Conservation (phyloP, 2,329 filamentous ascomycete genomes). For the Aspergillus sp. region DNA sequence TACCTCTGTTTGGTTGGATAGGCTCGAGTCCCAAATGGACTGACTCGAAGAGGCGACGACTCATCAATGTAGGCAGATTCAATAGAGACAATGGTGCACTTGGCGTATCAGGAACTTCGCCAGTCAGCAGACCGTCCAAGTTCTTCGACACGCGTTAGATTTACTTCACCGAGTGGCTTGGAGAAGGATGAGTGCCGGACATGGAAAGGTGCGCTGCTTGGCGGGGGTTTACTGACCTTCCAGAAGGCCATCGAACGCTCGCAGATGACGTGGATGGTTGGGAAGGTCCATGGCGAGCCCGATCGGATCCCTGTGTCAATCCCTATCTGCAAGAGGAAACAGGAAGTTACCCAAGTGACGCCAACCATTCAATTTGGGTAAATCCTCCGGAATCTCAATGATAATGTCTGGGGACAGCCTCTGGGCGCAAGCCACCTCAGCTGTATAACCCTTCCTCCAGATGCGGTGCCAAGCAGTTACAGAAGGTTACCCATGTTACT, state of each 20-base stretch:
- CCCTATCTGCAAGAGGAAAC: background rate
- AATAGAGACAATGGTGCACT: background rate
- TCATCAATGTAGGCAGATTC: background rate
- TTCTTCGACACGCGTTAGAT: background rate
- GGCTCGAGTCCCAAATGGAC: background rate
- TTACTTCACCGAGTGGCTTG: background rate
- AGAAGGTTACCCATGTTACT: background rate
- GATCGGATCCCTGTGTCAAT: constrained; percentile 6
- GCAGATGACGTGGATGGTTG: background rate
- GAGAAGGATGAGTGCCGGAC: constrained; percentile 8
- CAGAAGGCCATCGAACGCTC: constrained; percentile 19
- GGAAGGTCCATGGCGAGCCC: background rate
- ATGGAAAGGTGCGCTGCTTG: constrained; percentile 12
- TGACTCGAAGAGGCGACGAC: background rate
- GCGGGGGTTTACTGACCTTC: constrained; percentile 15
- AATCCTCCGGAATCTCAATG: background rate
- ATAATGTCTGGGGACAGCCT: background rate
- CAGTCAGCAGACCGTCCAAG: constrained; percentile 15
- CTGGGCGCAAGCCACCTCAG: background rate
- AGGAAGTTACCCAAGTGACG: background rate
- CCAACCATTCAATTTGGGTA: background rate
- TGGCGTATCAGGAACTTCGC: background rate
- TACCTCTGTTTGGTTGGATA: background rate
- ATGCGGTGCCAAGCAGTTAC: background rate
- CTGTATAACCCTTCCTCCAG: background rate